Base-by-base conservation (phyloP, 2,329 filamentous ascomycete genomes). In the Curvularia sp. region DNA sequence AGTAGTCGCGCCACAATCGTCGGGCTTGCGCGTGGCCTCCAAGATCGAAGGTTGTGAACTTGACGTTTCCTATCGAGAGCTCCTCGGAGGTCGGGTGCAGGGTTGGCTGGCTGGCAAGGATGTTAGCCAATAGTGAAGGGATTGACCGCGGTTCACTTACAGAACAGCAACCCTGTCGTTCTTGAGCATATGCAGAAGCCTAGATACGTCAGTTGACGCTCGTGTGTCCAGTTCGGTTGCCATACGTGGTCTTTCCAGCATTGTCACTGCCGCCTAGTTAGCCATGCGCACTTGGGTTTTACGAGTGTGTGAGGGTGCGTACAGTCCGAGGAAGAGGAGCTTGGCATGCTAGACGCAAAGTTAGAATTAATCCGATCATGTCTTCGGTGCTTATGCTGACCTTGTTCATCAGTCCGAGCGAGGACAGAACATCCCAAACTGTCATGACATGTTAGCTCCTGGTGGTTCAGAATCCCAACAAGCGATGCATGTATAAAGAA, bases 341-440 rank as follows among this genome's bases (percentile, higher is more conserved):
- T 77, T 76, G 72, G 92, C 93, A 80, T 96, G 92, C 87, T 69
- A 42, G 52, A 26, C 15, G 33, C 58, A 26, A 31, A 9, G 52
- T 69, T 41, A 69, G 62, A 44, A 13, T 41, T 42, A 35, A 28
- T 18, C 33, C 24, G 8, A 35, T n/a, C 22, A n/a, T 46, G 26
- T 22, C 15, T 22, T 39, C 6, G n/a, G 13, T 47, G 57, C 15
- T 55, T 24, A 28, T 55, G 49, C 52, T 51, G 59, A 68, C 67
- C 65, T 97, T 97, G 87, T 97, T 97, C 71, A 94, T 84, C 73
- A 97, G 85, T 71, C 93, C 93, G 66, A 97, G 85, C 66, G 87
- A 92, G 72, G 93, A 90, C 74, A 97, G 87, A 71, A 96, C 85
- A 83, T 96, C 92, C 85, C 91, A 96, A 81, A 96, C 92, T 92